Evolutionary conservation across 257 asterid species (phyloP).

Genomic region (Ehretia macrophylla): DNA sequence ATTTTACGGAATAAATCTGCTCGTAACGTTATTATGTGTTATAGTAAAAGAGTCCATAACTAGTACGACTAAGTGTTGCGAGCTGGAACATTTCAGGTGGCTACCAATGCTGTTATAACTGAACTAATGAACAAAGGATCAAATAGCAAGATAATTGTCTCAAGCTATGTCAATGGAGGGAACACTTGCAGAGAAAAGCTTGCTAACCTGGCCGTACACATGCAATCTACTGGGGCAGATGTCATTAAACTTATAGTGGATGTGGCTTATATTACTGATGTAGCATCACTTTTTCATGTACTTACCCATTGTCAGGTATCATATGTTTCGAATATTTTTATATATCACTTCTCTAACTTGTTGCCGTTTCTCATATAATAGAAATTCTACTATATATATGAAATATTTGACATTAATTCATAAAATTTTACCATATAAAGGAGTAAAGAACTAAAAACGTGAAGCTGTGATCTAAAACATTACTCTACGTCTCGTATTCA

Average conservation of each 20-base stretch:
- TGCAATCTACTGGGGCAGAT: conserved; percentile 59
- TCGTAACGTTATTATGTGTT: too few species aligned
- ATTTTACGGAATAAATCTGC: too few species aligned
- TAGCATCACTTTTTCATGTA: conserved; percentile 57
- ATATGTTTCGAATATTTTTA: too few species aligned
- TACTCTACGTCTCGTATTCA: too few species aligned
- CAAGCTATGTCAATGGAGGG: conserved; percentile 32
- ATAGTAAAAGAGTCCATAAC: too few species aligned
- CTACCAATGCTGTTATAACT: conserved; percentile 24
- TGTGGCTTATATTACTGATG: conserved; percentile 52
- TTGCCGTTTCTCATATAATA: not conserved
- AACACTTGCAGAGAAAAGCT: conserved; percentile 36
- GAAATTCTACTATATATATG: too few species aligned
- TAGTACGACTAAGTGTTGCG: too few species aligned
- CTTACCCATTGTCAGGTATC: conserved; percentile 62
- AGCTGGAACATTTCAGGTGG: conserved; percentile 25
- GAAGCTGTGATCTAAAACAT: too few species aligned
- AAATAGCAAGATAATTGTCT: conserved; percentile 40
- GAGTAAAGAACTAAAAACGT: too few species aligned
- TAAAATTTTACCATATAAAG: too few species aligned
- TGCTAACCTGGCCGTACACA: conserved; percentile 31
- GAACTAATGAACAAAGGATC: conserved; percentile 40
- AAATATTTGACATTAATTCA: too few species aligned
- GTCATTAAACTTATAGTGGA: conserved; percentile 47
- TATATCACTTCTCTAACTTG: not conserved